Conservation (phyloP, 208 protist genomes). For the Sergeia podlipaevii region DNA sequence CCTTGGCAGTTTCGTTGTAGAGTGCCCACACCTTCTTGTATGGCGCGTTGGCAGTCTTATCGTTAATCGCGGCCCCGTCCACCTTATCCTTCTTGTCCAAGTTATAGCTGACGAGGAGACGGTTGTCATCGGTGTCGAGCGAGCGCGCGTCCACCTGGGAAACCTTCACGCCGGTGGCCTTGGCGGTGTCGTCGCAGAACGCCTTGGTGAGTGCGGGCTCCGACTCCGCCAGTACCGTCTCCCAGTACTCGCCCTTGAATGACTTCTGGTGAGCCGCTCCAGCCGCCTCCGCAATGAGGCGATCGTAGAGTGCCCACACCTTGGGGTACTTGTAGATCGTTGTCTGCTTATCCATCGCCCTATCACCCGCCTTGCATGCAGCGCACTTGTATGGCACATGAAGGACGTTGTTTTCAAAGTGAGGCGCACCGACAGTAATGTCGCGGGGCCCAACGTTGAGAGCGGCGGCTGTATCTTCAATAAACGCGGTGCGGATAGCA, state of each 20-base stretch:
- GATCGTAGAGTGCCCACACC: constrained; percentile 47
- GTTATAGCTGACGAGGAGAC: constrained; percentile 46
- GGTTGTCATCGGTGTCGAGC: constrained; percentile 31
- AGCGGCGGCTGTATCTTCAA: constrained; percentile 32
- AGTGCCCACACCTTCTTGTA: constrained; percentile 46
- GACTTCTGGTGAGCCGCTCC: constrained; percentile 32
- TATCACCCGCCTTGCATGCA: constrained; percentile 17
- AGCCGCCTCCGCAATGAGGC: constrained; percentile 26
- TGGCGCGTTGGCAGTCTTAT: constrained; percentile 19
- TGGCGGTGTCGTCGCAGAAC: constrained; percentile 44
- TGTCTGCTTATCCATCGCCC: constrained; percentile 34
- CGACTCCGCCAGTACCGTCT: constrained; percentile 27
- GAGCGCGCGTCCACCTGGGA: constrained; percentile 21
- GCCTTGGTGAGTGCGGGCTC: constrained; percentile 28
- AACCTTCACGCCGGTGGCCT: constrained; percentile 20
- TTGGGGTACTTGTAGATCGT: constrained; percentile 47
- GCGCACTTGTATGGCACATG: constrained; percentile 36
- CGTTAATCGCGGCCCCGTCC: constrained; percentile 16
- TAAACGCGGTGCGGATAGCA: constrained; percentile 27
- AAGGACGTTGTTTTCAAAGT: constrained; percentile 42
- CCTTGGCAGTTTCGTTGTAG: constrained; percentile 29
- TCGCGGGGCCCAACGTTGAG: constrained; percentile 25
- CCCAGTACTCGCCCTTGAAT: constrained; percentile 54
- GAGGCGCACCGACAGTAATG: constrained; percentile 26
- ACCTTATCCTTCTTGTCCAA: constrained; percentile 19